Evolutionary conservation across 805 yeast genomes (phyloP).

Genomic region (Ogataea wickerhamii): DNA sequence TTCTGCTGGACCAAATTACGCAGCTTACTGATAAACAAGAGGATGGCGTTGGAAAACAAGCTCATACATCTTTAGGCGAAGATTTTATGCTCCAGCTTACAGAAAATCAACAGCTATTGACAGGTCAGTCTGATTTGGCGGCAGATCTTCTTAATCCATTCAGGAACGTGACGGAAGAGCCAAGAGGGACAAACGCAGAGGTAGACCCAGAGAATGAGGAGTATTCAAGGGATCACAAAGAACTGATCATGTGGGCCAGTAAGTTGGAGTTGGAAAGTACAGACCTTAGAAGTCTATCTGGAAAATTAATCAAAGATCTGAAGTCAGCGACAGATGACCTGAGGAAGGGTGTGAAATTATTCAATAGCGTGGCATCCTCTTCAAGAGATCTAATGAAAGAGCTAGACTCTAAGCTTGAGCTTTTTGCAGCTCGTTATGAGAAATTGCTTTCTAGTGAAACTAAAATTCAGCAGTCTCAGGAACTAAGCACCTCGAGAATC

Average conservation of each 20-base stretch:
- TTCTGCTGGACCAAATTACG: conserved; percentile 3
- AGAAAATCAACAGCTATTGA: not conserved
- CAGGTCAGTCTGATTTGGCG: not conserved
- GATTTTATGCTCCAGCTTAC: not conserved
- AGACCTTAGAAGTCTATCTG: conserved; percentile 36
- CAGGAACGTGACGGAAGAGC: not conserved
- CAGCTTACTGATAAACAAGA: conserved; percentile 4
- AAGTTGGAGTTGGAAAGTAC: conserved; percentile 46
- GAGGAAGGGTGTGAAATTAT: conserved; percentile 5
- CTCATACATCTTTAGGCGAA: not conserved
- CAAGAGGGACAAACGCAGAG: not conserved
- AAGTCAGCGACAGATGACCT: conserved; percentile 11
- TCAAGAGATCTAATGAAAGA: conserved; percentile 13
- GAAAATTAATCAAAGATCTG: conserved; percentile 14
- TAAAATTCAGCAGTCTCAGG: conserved; percentile 3
- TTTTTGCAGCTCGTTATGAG: conserved; percentile 3
- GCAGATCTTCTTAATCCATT: not conserved
- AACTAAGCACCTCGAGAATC: conserved; percentile 10
- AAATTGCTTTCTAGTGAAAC: not conserved
- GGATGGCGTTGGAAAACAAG: not conserved
- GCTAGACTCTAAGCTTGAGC: conserved; percentile 9
- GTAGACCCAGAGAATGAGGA: conserved; percentile 5
- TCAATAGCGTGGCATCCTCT: conserved; percentile 8
- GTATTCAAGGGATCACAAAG: conserved; percentile 25
- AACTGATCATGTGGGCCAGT: conserved; percentile 45